These are phyloP conservation scores for Bromus sterilis DNA, from an alignment of 176 grass and related monocot genomes.

Conservation along the genomic window DNA sequence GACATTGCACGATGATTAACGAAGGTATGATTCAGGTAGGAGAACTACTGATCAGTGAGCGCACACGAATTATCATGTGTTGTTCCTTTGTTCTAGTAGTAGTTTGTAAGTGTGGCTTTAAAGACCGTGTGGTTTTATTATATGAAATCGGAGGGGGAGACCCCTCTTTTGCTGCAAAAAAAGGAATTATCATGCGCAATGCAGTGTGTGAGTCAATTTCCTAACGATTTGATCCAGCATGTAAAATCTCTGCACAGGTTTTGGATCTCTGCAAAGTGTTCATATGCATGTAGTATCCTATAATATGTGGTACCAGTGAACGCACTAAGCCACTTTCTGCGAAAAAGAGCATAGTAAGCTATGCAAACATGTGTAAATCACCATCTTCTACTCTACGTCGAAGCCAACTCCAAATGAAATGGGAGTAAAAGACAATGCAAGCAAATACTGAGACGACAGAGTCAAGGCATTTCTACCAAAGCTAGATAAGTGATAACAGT, in stretches of 20 bases:
- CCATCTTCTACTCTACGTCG: neutral
- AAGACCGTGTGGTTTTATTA: too few relatives aligned
- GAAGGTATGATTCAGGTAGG: neutral
- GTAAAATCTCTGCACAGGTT: neutral
- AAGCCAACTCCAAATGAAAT: neutral
- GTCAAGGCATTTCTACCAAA: neutral
- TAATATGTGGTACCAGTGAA: neutral
- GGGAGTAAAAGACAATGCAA: neutral
- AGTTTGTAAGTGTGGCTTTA: too few relatives aligned
- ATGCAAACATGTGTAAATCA: neutral
- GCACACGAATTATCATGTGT: too few relatives aligned
- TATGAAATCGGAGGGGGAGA: too few relatives aligned
- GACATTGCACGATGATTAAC: too few relatives aligned
- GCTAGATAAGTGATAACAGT: slow-evolving; percentile 9
- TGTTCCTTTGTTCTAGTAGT: too few relatives aligned
- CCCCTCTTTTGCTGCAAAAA: too few relatives aligned
- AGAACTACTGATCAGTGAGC: too few relatives aligned
- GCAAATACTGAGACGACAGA: neutral
- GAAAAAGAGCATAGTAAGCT: neutral
- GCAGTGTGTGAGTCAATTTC: neutral
- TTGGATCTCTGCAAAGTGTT: neutral
- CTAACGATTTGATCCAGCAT: neutral
- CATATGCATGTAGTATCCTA: neutral
- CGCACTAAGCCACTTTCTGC: neutral
- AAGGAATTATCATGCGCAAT: neutral